phyloP scores from a whole-genome alignment of 2,329 filamentous ascomycete species.

The Colletotrichum sp. region DNA sequence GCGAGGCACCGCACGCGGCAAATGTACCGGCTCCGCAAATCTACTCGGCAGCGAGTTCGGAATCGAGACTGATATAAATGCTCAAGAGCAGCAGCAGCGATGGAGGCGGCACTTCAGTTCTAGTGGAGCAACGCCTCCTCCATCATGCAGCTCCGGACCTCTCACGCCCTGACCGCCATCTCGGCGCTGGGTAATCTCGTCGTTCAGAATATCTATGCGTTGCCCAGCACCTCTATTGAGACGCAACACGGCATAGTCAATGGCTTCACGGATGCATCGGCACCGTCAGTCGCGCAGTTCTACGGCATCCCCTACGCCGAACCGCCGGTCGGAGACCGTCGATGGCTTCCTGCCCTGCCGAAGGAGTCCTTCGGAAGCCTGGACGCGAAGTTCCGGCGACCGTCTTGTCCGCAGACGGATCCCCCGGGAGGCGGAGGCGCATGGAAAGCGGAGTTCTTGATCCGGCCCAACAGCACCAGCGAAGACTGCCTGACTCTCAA shows the following conservation, averaged over 20 bases:
- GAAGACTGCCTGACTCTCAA: conserved; percentile 52
- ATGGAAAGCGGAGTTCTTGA: neutral
- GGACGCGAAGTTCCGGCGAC: neutral
- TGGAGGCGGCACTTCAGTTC: neutral
- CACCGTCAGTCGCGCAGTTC: conserved; percentile 29
- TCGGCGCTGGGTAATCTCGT: neutral
- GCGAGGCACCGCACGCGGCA: neutral
- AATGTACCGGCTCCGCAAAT: neutral
- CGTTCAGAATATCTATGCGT: neutral
- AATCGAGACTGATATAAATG: neutral
- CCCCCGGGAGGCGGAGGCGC: neutral
- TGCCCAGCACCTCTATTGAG: neutral
- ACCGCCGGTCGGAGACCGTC: conserved; percentile 27
- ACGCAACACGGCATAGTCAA: neutral
- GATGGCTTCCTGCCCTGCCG: conserved; percentile 23
- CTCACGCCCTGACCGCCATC: neutral
- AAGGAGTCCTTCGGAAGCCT: conserved; percentile 23
- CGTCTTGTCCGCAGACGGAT: neutral
- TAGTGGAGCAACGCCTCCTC: neutral
- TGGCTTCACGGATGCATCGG: neutral
- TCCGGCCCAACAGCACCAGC: conserved; percentile 14
- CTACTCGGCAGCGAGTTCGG: neutral
- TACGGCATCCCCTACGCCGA: conserved; percentile 36
- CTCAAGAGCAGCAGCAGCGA: neutral
- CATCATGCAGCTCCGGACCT: neutral